Conservation (phyloP, 2,329 filamentous ascomycete species). For the Phaeosphaeria sp. region DNA sequence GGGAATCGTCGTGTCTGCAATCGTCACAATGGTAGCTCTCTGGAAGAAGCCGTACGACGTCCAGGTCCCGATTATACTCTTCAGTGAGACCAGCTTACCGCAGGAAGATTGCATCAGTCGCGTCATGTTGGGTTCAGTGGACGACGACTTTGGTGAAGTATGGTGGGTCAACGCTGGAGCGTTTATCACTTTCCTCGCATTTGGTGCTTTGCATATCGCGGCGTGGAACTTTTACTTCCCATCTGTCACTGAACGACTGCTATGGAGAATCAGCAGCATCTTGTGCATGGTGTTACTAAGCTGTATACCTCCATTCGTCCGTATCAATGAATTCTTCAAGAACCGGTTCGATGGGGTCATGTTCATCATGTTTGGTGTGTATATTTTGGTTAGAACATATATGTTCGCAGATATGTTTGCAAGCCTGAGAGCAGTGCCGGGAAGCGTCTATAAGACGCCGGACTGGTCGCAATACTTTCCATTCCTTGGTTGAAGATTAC, state of each 20-base stretch:
- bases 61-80: slow-evolving; percentile 4
- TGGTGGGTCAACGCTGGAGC: not conserved
- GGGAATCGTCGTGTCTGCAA: slow-evolving; percentile 17
- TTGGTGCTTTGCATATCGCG: slow-evolving; percentile 8
- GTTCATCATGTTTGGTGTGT: not conserved
- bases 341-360: not conserved
- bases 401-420: slow-evolving; percentile 20
- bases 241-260: slow-evolving; percentile 6
- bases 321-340: not conserved
- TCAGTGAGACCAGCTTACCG: not conserved
- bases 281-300: slow-evolving; percentile 5
- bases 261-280: slow-evolving; percentile 14
- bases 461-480: slow-evolving; percentile 21
- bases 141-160: not conserved
- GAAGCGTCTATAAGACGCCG: slow-evolving; percentile 14
- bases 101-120: not conserved
- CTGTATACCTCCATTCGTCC: not conserved
- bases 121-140: not conserved
- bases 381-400: slow-evolving; percentile 6
- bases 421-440: slow-evolving; percentile 11
- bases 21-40: slow-evolving; percentile 11
- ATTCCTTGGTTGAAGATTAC: slow-evolving; percentile 10
- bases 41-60: slow-evolving; percentile 27
- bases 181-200: not conserved
- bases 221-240: slow-evolving; percentile 20